Base-by-base conservation (phyloP, 139 green algal genomes). In the Coccomyxa sp. region DNA sequence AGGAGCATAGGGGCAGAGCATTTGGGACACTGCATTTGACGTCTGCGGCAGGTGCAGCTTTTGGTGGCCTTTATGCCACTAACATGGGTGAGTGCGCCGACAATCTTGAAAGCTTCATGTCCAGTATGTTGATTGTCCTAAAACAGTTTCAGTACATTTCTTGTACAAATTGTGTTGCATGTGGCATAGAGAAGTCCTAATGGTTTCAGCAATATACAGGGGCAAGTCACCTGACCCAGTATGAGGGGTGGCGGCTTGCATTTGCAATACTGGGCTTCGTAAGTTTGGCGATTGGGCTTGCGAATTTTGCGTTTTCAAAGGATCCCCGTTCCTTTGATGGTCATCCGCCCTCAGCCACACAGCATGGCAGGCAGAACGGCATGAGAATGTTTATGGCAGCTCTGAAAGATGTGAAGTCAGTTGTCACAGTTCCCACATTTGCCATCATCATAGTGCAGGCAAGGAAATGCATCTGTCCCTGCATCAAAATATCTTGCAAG, bases 231-330 rank as follows among this genome's bases (percentile, higher is more conserved):
- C 86, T 82, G 11, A 76, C 92, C 10, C 83, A 82, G 30, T 84
- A 92, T 30, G 91, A 94, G 38, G 93, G 93, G 27, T 96, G 93
- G 93, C 81, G 93, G 17, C 85, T 93, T 67, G 92, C 90, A 18
- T 94, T 94, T 58, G 63, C 92, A 23, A 81, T 78, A 16, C 81
- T 94, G 18, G 92, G 89, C 0, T 28, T 83, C 0, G n/a, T 94
- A 68, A 91, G 85, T 81, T 30, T 89, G 13, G 25, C 88, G 4
- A 83, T 85, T 0, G 88, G 90, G 17, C 66, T 88, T 25, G 67
- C 87, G 28, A 90, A 88, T 83, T 75, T 83, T 13, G 25, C 81
- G 16, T 81, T 85, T 45, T 79, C 81, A 0, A 51, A 81, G 10
- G 89, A 92, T 31, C 88, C 89, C 1, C 60, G 83, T 79, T 76